Percentiles rank a stretch among this genome's conserved stretches.
Evolutionary conservation across 352 stramenopile genomes (phyloP).

Genomic region (Phytophthora citrophthora): DNA sequence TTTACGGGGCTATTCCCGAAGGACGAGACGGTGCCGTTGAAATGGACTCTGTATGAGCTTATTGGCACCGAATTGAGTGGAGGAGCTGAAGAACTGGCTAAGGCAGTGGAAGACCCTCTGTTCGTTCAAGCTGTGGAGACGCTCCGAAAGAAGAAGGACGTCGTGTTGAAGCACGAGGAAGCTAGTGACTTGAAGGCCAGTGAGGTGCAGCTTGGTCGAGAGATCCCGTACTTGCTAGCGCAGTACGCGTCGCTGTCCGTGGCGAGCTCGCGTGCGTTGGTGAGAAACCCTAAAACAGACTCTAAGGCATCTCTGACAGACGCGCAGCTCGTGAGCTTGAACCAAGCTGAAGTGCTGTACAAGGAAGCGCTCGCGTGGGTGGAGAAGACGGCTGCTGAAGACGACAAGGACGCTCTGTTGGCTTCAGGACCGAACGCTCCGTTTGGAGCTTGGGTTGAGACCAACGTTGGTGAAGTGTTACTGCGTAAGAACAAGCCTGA

Average conservation of each 20-base stretch:
- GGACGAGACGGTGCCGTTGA: slow-evolving; percentile 68
- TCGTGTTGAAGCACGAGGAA: slow-evolving; percentile 60
- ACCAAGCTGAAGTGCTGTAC: slow-evolving; percentile 74
- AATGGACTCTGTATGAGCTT: slow-evolving; percentile 78
- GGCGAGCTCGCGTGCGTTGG: slow-evolving; percentile 47
- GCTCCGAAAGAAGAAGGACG: slow-evolving; percentile 69
- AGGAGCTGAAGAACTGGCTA: slow-evolving; percentile 43
- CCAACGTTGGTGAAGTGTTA: slow-evolving; percentile 73
- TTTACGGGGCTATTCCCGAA: slow-evolving; percentile 62
- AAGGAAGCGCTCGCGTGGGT: slow-evolving; percentile 73
- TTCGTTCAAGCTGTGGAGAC: slow-evolving; percentile 65
- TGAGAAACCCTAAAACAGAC: slow-evolving; percentile 29
- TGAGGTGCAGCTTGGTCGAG: slow-evolving; percentile 59
- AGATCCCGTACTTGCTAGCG: slow-evolving; percentile 75
- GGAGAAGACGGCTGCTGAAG: slow-evolving; percentile 50
- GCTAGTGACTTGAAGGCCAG: slow-evolving; percentile 42
- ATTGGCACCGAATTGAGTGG: slow-evolving; percentile 57
- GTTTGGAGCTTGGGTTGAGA: slow-evolving; percentile 74
- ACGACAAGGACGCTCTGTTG: slow-evolving; percentile 52
- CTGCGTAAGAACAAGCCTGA: slow-evolving; percentile 64
- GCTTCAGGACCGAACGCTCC: slow-evolving; percentile 56
- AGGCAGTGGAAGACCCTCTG: slow-evolving; percentile 56
- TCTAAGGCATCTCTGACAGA: slow-evolving; percentile 37
- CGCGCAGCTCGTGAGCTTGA: slow-evolving; percentile 51
- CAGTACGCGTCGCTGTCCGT: slow-evolving; percentile 73